A percentile compares a stretch with the other conserved stretches of the same genome.
These are phyloP conservation scores for Macaranga tanarius DNA, from an alignment of 441 rosid species.

Conservation along the genomic window DNA sequence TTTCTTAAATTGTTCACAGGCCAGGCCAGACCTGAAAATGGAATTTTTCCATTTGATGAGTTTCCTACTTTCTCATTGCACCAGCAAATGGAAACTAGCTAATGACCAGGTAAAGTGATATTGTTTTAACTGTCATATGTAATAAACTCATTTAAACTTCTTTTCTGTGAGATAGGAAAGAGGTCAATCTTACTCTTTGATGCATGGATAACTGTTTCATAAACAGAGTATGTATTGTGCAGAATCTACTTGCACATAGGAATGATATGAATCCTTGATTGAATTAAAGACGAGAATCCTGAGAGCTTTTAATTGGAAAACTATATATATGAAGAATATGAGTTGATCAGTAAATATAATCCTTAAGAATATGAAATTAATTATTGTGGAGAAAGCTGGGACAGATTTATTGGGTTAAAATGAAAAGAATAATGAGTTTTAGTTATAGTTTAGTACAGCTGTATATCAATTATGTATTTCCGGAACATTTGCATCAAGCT, in stretches of 20 bases:
- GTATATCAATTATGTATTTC: neutral
- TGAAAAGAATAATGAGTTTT: neutral
- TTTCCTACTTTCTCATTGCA: constrained; percentile 78
- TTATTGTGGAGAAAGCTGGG: neutral
- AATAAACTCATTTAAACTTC: neutral
- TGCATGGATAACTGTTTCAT: neutral
- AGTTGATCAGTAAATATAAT: neutral
- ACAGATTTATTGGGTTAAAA: neutral
- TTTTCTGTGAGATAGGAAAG: neutral
- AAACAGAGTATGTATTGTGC: neutral
- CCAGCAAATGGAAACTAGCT: constrained; percentile 67
- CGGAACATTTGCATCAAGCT: constrained; percentile 9
- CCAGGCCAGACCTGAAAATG: constrained; percentile 74
- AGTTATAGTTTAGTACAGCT: neutral
- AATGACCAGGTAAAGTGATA: constrained; percentile 53
- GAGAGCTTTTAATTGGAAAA: neutral
- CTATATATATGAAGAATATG: neutral
- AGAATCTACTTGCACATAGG: neutral
- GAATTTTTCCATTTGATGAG: constrained; percentile 79
- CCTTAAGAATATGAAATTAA: neutral
- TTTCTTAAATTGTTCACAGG: constrained; percentile 40
- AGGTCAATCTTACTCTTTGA: neutral
- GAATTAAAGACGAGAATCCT: neutral
- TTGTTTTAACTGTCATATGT: neutral
- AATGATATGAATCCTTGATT: neutral